Evolutionary conservation across 1,284 basidiomycete species (phyloP), one percentile per base, ranked within the genome.

Genomic region (Singerocomus inundabilis): DNA sequence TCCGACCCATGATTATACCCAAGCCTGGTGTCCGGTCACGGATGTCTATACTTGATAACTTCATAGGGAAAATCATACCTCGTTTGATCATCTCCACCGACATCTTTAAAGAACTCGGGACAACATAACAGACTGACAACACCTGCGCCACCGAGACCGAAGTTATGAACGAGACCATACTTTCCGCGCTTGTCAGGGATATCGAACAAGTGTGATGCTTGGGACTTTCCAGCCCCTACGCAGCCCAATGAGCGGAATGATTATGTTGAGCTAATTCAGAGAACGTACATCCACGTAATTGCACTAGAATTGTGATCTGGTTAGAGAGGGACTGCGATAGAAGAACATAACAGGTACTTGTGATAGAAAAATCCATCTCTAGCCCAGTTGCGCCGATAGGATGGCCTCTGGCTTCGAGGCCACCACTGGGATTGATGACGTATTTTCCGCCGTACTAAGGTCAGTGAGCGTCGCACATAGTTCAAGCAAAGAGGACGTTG

Each of bases 351-450:
- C 25, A 74, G 83, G 57, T 70, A 83, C 84, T 86, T 57, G 84
- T 79, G 53, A 92, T 87, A 65, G 91, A 93, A 67, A 90, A 90
- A 62, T 90, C 84, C 89, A 92, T 92, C 26, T 85, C 89, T 8
- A 93, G 69, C 1, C 90, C 90, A 5, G 88, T 91, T 0, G 90
- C 91, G 24, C 91, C 89, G 29, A 92, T 74, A 8, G 88, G 89
- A 63, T 90, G 87, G 0, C 91, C 91, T 62, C 91, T 92, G 30
- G 87, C 87, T 64, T 93, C 89, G 24, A 93, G 77, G 1, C 91
- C 90, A 16, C 91, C 89, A 45, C 85, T 86, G 0, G 91, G 88
- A 62, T 93, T 93, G 48, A 93, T 69, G n/a, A 93, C 88, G 55
- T 81, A 93, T 66, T 91, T 91, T 12, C 91, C 90, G 21, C 88